Conservation (phyloP, 2,329 filamentous ascomycete genomes). For the Aspergillus floridensis region DNA sequence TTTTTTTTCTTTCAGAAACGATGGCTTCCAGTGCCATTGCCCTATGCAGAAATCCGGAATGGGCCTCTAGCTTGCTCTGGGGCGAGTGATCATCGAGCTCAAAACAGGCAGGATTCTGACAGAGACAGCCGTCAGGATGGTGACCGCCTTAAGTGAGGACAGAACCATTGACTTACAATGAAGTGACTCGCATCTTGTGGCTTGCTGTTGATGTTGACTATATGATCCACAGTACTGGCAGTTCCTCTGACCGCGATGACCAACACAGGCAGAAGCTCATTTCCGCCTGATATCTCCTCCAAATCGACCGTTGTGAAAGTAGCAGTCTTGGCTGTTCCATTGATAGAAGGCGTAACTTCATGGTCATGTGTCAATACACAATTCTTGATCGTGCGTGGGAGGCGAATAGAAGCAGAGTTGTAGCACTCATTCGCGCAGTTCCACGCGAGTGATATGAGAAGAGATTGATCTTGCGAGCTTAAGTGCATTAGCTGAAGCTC, state of each 20-base stretch:
- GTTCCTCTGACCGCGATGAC: slow-evolving; percentile 6
- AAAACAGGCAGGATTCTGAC: background rate
- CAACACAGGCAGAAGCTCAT: slow-evolving; percentile 1
- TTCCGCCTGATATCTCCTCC: background rate
- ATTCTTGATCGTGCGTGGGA: background rate
- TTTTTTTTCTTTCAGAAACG: background rate
- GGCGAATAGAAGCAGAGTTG: background rate
- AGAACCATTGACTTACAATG: background rate
- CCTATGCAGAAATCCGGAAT: background rate
- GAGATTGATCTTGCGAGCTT: background rate
- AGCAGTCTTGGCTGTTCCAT: background rate
- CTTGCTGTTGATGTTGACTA: slow-evolving; percentile 5
- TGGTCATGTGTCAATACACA: background rate
- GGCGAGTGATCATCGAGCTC: no score
- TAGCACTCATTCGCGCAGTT: background rate
- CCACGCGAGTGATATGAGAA: background rate
- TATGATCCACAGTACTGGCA: slow-evolving; percentile 2
- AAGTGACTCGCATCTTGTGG: slow-evolving; percentile 1
- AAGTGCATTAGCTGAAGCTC: background rate
- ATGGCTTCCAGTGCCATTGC: background rate
- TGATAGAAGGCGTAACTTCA: background rate
- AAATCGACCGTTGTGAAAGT: background rate
- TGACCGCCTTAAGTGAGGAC: no score
- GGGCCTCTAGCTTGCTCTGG: background rate
- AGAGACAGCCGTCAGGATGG: background rate